phyloP scores from a whole-genome alignment of 148 eudicot species.

The Bassia scoparia region DNA sequence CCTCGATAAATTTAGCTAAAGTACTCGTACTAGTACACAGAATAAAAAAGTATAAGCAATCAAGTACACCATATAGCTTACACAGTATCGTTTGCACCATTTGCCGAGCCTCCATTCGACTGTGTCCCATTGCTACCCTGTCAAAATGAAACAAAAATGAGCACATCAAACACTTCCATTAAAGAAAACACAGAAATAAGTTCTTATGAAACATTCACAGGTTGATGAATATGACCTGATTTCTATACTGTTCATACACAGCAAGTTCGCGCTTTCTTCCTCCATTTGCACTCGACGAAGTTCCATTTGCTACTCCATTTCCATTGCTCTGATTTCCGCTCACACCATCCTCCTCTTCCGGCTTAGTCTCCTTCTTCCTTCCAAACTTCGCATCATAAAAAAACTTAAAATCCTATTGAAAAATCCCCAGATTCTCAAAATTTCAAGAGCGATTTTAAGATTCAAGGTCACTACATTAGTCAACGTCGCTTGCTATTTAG shows the following conservation, averaged over 20 bases:
- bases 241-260: conserved; percentile 72
- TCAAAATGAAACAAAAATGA: conserved; percentile 24
- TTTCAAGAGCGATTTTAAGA: conserved; percentile 25
- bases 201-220: too few species aligned
- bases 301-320: conserved; percentile 44
- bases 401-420: conserved; percentile 76
- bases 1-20: background rate
- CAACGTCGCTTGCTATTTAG: background rate
- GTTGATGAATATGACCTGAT: conserved; percentile 52
- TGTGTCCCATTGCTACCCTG: conserved; percentile 41
- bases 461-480: conserved; percentile 7
- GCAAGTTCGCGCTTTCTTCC: conserved; percentile 64
- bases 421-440: conserved; percentile 31
- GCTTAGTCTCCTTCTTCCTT: conserved; percentile 60
- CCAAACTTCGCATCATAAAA: conserved; percentile 97
- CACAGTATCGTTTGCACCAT: conserved; percentile 34
- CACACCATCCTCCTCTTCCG: conserved; percentile 30
- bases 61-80: conserved; percentile 35
- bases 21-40: background rate
- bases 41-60: background rate
- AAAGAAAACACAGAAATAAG: background rate
- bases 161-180: conserved; percentile 10
- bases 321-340: conserved; percentile 36
- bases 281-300: conserved; percentile 29
- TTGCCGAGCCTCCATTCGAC: conserved; percentile 45